Conservation (phyloP, 139 green algal species). For the Coccomyxa sp. region DNA sequence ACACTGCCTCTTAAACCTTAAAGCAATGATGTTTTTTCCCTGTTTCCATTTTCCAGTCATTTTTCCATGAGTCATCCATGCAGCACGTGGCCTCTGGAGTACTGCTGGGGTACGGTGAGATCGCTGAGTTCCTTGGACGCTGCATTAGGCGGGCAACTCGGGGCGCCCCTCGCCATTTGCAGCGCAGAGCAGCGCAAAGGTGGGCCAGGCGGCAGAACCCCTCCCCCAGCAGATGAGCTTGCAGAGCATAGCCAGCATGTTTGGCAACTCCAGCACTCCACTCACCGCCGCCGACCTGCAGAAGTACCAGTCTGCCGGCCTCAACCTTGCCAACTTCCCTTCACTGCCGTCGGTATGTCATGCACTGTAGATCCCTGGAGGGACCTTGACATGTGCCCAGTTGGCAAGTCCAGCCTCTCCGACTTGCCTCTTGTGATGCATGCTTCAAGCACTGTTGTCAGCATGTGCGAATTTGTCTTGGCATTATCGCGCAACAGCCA, state of each 20-base stretch:
- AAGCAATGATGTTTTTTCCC: too few species aligned
- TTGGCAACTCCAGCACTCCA: slow-evolving; percentile 3
- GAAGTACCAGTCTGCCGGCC: slow-evolving; percentile 1
- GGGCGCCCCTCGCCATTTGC: slow-evolving; percentile 4
- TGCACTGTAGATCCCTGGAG: too few species aligned
- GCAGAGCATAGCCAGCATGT: slow-evolving; percentile 5
- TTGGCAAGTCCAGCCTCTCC: too few species aligned
- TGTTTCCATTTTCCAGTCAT: too few species aligned
- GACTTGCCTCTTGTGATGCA: too few species aligned
- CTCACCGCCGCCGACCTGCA: slow-evolving; percentile 1
- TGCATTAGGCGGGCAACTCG: background rate
- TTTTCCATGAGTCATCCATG: background rate
- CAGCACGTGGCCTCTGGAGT: background rate
- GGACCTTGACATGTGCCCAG: too few species aligned
- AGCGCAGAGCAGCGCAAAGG: background rate
- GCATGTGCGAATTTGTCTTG: background rate
- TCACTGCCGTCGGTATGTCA: slow-evolving; percentile 22
- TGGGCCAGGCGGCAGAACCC: background rate
- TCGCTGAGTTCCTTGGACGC: background rate
- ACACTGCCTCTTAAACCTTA: too few species aligned
- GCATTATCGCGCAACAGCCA: too few species aligned
- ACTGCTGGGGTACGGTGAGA: background rate
- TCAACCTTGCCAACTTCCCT: slow-evolving; percentile 25
- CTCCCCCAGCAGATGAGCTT: background rate
- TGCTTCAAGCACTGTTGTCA: background rate